Evolutionary conservation across 805 yeast genomes (phyloP).

Genomic region (Metschnikowia bowlesiae): DNA sequence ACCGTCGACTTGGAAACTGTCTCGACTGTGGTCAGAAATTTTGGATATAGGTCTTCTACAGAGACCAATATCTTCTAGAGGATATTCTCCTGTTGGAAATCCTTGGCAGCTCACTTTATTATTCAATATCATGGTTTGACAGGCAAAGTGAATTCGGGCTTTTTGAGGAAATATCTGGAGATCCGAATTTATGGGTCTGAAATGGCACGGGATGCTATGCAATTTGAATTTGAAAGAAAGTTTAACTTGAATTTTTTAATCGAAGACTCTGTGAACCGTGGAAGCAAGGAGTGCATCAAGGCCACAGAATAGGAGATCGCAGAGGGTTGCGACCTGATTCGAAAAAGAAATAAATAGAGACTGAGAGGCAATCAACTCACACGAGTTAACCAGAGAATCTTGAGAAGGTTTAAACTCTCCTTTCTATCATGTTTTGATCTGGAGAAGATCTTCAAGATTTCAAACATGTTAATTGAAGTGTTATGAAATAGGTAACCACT

Average conservation of each 20-base stretch:
- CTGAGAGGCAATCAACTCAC: background rate
- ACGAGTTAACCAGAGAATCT: background rate
- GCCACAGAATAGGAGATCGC: constrained; percentile 3
- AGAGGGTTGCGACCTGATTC: constrained; percentile 3
- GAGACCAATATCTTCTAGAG: background rate
- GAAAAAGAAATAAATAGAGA: constrained; percentile 1
- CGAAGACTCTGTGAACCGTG: background rate
- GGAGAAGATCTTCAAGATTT: background rate
- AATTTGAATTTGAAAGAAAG: background rate
- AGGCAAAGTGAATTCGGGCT: background rate
- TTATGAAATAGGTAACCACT: background rate
- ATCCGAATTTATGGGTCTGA: background rate
- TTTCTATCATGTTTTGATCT: too few relatives aligned
- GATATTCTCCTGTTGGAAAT: background rate
- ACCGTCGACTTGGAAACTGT: background rate
- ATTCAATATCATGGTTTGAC: background rate
- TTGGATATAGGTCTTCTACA: background rate
- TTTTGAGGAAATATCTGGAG: background rate
- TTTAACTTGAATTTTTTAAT: background rate
- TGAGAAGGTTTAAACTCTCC: background rate
- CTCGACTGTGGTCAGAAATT: background rate
- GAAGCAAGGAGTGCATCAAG: constrained; percentile 5
- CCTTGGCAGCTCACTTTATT: background rate
- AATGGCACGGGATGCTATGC: background rate
- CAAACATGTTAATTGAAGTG: background rate